phyloP scores from a whole-genome alignment of 192 early-diverging fungal genomes.

The Coemansia sp. region DNA sequence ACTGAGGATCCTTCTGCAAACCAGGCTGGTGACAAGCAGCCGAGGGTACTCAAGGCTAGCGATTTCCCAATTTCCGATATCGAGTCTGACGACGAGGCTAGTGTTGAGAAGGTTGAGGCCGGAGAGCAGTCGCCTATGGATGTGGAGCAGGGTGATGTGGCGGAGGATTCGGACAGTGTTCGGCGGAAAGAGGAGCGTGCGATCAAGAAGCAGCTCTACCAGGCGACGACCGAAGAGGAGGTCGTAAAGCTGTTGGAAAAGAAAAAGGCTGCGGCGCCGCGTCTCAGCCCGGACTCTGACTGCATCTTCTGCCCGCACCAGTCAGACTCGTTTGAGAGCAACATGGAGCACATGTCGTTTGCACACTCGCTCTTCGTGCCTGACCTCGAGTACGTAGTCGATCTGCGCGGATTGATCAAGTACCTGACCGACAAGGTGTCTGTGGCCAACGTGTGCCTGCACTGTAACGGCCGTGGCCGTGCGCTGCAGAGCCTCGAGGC shows the following conservation, averaged over 20 bases:
- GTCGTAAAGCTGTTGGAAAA: conserved; percentile 79
- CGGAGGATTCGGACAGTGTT: conserved; percentile 19
- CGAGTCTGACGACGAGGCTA: conserved; percentile 37
- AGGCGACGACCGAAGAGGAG: conserved; percentile 62
- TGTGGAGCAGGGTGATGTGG: conserved; percentile 8
- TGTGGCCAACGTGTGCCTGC: conserved; percentile 94
- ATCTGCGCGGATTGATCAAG: conserved; percentile 84
- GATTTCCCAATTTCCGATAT: conserved; percentile 54
- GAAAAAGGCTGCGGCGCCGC: conserved; percentile 74
- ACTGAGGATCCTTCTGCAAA: background rate
- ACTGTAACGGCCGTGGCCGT: conserved; percentile 91
- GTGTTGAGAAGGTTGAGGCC: conserved; percentile 11
- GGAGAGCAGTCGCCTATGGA: conserved; percentile 11
- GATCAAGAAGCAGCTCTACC: conserved; percentile 48
- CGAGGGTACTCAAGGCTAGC: conserved; percentile 33
- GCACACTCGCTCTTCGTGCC: conserved; percentile 96
- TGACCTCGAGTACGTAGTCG: conserved; percentile 91
- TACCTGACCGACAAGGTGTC: conserved; percentile 95
- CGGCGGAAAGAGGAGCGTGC: conserved; percentile 47
- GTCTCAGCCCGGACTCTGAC: conserved; percentile 70
- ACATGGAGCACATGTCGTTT: conserved; percentile 91
- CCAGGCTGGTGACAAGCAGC: conserved; percentile 15
- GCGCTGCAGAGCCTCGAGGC: conserved; percentile 85
- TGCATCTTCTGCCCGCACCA: conserved; percentile 92
- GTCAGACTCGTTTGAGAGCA: conserved; percentile 67